Evolutionary conservation across 352 stramenopile species (phyloP), one percentile per base, ranked within the genome.

Genomic region (Peronospora farinosa): DNA sequence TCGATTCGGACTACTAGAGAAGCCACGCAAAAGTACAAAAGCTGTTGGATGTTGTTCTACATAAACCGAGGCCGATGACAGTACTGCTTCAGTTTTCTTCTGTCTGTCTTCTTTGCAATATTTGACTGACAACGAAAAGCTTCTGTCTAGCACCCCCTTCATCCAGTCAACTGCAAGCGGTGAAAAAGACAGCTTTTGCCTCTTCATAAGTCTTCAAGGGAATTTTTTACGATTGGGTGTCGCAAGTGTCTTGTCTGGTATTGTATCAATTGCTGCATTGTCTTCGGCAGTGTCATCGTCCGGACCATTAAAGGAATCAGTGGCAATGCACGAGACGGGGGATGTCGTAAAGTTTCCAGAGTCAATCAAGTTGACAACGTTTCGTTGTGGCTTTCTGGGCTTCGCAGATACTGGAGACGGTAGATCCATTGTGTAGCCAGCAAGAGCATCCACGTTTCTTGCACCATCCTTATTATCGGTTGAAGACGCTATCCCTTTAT

Each of bases 111-210:
- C 39, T 7, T 51, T 49, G 19, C 33, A 21, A 36, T 17, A 25
- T 30, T 47, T 51, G 13, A 38, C 57, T 30, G 43, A 54, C 23
- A 46, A 65, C 1, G 39, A 59, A 23, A 42, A 63, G 11, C 36
- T 58, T 46, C 31, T 58, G 21, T n/a, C 46, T 42, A 39, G 16
- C 15, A 43, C 23, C 25, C 60, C 62, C 21, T 65, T 67, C 13
- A 40, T 23, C n/a, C n/a, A n/a, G 12, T 64, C 56, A 31, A 74
- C 48, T 27, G 63, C 65, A 40, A 78, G 48, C 1, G 68, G 70
- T 0, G 68, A 78, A 30, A 9, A 74, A 74, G 7, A 76, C 36
- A 78, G 17, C 38, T 76, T 12, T 72, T n/a, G 65, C 46, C 5
- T 54, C 67, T 52, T 73, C 39, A 17, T 40, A 54, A 10, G 44